phyloP scores from a whole-genome alignment of 176 grass and related monocot genomes.

The Guadua angustifolia region DNA sequence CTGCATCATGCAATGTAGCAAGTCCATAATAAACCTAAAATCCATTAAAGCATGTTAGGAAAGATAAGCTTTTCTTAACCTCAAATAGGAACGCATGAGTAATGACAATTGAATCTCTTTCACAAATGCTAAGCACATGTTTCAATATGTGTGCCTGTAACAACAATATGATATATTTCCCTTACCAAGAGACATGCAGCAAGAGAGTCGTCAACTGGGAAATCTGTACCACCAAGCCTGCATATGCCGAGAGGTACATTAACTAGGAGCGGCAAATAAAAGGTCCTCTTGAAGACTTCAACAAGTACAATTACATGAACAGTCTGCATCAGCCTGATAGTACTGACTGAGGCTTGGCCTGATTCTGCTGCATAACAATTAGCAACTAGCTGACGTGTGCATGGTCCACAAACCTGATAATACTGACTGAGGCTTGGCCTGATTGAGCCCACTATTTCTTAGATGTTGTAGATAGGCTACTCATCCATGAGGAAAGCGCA shows the following conservation, averaged over 20 bases:
- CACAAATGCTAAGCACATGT: background rate
- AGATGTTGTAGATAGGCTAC: background rate
- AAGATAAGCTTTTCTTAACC: background rate
- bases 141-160: background rate
- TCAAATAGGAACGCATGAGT: conserved; percentile 17
- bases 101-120: conserved; percentile 28
- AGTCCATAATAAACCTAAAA: conserved; percentile 95
- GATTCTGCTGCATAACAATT: conserved; percentile 9
- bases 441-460: background rate
- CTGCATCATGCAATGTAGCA: conserved; percentile 89
- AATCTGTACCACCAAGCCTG: conserved; percentile 93
- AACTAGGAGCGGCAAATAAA: background rate
- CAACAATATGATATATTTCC: background rate
- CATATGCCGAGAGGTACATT: conserved; percentile 37
- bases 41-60: conserved; percentile 29
- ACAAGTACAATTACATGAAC: conserved; percentile 54
- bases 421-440: background rate
- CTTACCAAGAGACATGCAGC: conserved; percentile 93
- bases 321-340: background rate
- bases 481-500: conserved; percentile 5
- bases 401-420: conserved; percentile 19
- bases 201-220: conserved; percentile 92
- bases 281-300: conserved; percentile 15
- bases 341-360: background rate
- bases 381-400: background rate